Evolutionary conservation across 768 basidiomycete genomes (phyloP), one percentile per base, ranked within the genome.

Genomic region (Pleurotus citrinopileatus): DNA sequence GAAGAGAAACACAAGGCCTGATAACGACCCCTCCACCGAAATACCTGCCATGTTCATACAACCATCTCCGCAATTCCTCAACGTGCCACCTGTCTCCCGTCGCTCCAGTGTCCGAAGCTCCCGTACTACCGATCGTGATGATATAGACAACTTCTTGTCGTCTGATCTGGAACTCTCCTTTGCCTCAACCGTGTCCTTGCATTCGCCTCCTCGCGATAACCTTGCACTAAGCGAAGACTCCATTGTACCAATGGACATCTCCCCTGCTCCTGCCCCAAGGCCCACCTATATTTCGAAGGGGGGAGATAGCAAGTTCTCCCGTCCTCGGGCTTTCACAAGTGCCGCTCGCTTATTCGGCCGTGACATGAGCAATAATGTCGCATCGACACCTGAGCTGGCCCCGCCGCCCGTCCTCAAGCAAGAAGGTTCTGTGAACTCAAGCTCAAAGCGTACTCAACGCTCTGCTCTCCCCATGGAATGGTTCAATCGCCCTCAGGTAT

Each of bases 151-250:
- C 38, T 85, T 83, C 63, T 74, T 84, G 47, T 82, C 84, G 28
- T 86, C 86, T n/a, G 89, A 89, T 62, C 40, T 91, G 44, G 91
- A 93, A 65, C 71, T 84, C 34, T 91, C 90, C 25, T 93, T 93
- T 63, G 88, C 88, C 5, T 91, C 89, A 26, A 89, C 80, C 56
- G 85, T 92, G 67, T 93, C 91, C 5, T 71, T 93, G 43, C 78
- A 88, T 63, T 89, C 89, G 23, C 87, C 90, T 28, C 76, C 83
- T 12, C 76, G 38, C 20, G 74, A 80, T 25, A 63, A 72, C 47
- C 61, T 75, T 52, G 67, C 70, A 32, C 70, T 85, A 44, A 61
- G 68, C 59, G 48, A 51, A 6, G 76, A 72, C 37, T 75, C 74
- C 58, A 72, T 78, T 46, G 77, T 85, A 48, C 80, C 87, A 3